These are phyloP conservation scores for Ceratocystis eucalypticola DNA, from an alignment of 2,329 filamentous ascomycete species.

Conservation along the genomic window DNA sequence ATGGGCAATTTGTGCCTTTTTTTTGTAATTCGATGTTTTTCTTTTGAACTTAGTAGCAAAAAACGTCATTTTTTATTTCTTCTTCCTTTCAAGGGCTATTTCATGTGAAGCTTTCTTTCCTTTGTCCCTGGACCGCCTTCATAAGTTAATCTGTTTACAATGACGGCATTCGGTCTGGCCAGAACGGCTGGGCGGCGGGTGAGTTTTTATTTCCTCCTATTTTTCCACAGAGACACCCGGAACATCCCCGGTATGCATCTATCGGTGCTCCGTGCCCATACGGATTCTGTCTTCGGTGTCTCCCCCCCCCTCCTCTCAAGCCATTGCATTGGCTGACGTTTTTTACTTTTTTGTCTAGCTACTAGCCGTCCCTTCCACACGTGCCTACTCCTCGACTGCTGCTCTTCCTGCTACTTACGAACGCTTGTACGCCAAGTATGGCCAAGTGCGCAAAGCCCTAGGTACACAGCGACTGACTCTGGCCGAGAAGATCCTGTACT, in stretches of 20 bases:
- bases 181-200: slow-evolving; percentile 36
- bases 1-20: not conserved
- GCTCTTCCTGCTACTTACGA: slow-evolving; percentile 58
- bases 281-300: not conserved
- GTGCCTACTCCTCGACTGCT: slow-evolving; percentile 30
- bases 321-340: not conserved
- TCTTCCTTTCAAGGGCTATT: not conserved
- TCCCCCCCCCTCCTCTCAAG: not conserved
- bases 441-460: slow-evolving; percentile 60
- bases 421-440: slow-evolving; percentile 64
- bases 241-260: not conserved
- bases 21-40: not conserved
- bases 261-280: not conserved
- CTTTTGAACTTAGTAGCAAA: not conserved
- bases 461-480: slow-evolving; percentile 60
- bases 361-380: slow-evolving; percentile 22
- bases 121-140: not conserved
- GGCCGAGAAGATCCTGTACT: slow-evolving; percentile 96
- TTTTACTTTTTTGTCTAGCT: not conserved
- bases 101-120: not conserved
- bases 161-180: slow-evolving; percentile 40
- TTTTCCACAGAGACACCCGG: not conserved
- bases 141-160: slow-evolving; percentile 23
- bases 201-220: slow-evolving; percentile 28
- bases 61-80: not conserved